A percentile compares a stretch with the other conserved stretches of the same genome.
phyloP scores from a whole-genome alignment of 352 stramenopile genomes.

The Aphanomyces euteiches region DNA sequence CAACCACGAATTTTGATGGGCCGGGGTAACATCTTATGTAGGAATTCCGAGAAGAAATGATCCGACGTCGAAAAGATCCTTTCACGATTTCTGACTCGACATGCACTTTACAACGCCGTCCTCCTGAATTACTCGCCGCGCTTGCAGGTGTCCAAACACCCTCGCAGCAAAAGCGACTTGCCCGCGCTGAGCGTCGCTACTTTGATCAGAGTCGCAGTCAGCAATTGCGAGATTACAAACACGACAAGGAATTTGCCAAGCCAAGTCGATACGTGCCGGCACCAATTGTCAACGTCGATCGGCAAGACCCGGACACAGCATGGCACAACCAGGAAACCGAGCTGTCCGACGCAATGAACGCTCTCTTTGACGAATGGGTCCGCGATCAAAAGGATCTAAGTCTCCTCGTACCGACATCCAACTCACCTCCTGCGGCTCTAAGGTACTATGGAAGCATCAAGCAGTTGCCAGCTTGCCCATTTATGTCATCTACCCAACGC shows the following conservation, averaged over 20 bases:
- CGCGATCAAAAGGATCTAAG: constrained; percentile 41
- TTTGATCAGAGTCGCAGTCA: constrained; percentile 63
- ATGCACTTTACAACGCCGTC: constrained; percentile 62
- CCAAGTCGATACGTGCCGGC: constrained; percentile 52
- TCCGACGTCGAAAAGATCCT: constrained; percentile 46
- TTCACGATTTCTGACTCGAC: constrained; percentile 62
- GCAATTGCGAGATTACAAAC: constrained; percentile 68
- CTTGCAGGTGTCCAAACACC: constrained; percentile 51
- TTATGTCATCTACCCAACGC: constrained; percentile 45
- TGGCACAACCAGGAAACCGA: constrained; percentile 44
- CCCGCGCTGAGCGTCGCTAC: constrained; percentile 53
- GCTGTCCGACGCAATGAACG: constrained; percentile 32
- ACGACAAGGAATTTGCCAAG: constrained; percentile 55
- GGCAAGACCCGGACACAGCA: constrained; percentile 37
- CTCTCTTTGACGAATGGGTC: constrained; percentile 43
- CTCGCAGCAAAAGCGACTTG: constrained; percentile 42
- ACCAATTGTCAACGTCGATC: constrained; percentile 46
- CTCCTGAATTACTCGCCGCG: constrained; percentile 61
- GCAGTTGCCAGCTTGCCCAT: constrained; percentile 45
- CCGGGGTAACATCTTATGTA: not conserved
- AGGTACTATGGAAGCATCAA: constrained; percentile 55
- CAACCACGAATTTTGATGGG: not conserved
- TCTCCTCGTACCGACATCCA: constrained; percentile 49
- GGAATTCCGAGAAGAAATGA: constrained; percentile 41
- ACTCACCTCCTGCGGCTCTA: constrained; percentile 60